Evolutionary conservation across 768 basidiomycete genomes (phyloP), one percentile per base, ranked within the genome.

Genomic region (Podaxis carcinomalis): DNA sequence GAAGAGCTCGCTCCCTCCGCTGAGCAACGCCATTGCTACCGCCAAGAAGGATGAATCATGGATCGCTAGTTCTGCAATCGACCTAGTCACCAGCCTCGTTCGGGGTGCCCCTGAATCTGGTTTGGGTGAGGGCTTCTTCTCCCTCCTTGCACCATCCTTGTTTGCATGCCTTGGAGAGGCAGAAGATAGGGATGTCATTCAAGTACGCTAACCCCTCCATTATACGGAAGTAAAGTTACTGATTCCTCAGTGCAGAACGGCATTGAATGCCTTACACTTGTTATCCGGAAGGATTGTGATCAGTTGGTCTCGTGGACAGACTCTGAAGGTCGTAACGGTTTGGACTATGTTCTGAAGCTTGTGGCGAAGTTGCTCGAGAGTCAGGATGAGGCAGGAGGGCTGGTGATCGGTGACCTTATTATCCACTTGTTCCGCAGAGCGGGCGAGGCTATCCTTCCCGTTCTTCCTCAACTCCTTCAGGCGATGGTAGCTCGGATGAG

Each of bases 321-420:
- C 64, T 64, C 75, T 0, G 78, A 79, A 47, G 88, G 90, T 21
- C 83, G 86, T 63, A 83, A 82, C 27, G 96, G 96, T 13, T 82
- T 98, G 9, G 84, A 89, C 37, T 80, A 86, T 62, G 81, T 91
- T 14, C 78, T 98, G 50, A 79, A 80, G 11, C 76, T 97, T 44
- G 85, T 98, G 37, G 92, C 89, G 27, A 86, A 83, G 63, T 82
- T 92, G 49, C 78, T 99, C 27, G 83, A 86, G 59, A 84, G 79
- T 62, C 85, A 91, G 64, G 91, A 94, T 63, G 97, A 99, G 72
- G 90, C 95, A 0, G 94, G 91, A 42, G 96, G 95, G 9, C 82
- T 98, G 21, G 89, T 91, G 56, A 89, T 98, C 51, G 97, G 97
- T 19, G 96, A 98, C 68, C 79, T 99, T 46, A 91, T 99, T 69